These are phyloP conservation scores for Scheffersomyces stambukii DNA, from an alignment of 1,139 yeast species.

Conservation along the genomic window DNA sequence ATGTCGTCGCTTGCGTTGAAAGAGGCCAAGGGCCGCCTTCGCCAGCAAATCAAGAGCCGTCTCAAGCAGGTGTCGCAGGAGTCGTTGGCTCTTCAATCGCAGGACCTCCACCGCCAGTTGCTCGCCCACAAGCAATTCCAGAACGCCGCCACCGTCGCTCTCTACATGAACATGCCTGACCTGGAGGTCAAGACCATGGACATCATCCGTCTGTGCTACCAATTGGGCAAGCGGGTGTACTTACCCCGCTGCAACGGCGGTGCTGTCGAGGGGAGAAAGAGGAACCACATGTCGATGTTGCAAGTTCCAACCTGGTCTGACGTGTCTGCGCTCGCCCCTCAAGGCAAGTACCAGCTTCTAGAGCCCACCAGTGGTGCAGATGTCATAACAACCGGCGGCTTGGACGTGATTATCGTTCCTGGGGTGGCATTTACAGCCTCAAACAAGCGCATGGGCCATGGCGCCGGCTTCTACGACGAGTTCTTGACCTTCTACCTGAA, in stretches of 20 bases:
- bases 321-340: conserved; percentile 51
- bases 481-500: conserved; percentile 52
- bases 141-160: conserved; percentile 47
- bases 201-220: conserved; percentile 49
- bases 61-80: conserved; percentile 13
- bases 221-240: conserved; percentile 39
- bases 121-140: conserved; percentile 32
- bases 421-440: conserved; percentile 70
- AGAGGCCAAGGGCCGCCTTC: conserved; percentile 14
- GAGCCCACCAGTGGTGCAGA: conserved; percentile 56
- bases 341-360: conserved; percentile 61
- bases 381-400: conserved; percentile 33
- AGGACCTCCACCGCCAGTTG: conserved; percentile 24
- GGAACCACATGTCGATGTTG: conserved; percentile 57
- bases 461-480: conserved; percentile 89
- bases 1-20: conserved; percentile 6
- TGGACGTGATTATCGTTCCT: conserved; percentile 77
- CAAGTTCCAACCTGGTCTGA: conserved; percentile 38
- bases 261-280: conserved; percentile 20
- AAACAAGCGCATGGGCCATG: conserved; percentile 77
- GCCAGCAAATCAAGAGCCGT: conserved; percentile 16
- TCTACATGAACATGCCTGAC: conserved; percentile 64
- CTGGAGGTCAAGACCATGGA: conserved; percentile 56
- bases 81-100: conserved; percentile 17
- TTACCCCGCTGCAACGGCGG: conserved; percentile 45